These are phyloP conservation scores for Cercis canadensis DNA, from an alignment of 306 rosid genomes.

Conservation along the genomic window DNA sequence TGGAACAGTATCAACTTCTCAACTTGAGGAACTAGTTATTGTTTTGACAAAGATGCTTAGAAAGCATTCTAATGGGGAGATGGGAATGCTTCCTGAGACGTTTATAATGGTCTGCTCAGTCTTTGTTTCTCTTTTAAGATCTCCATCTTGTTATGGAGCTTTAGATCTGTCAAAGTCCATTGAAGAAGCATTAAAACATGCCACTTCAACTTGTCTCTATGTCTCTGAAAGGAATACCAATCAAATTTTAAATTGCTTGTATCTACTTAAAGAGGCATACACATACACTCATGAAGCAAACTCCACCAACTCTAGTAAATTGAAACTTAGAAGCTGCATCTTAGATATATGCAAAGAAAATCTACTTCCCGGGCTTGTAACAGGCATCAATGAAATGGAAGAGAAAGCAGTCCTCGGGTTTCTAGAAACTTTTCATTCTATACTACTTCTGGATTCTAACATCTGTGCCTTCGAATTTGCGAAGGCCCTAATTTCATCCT, in stretches of 20 bases:
- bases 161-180: slow-evolving; percentile 54
- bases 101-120: slow-evolving; percentile 67
- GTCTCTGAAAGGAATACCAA: slow-evolving; percentile 54
- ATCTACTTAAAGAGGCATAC: slow-evolving; percentile 84
- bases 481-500: slow-evolving; percentile 57
- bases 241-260: slow-evolving; percentile 70
- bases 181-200: slow-evolving; percentile 63
- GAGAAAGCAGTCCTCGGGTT: slow-evolving; percentile 77
- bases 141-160: slow-evolving; percentile 63
- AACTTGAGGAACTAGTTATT: slow-evolving; percentile 67
- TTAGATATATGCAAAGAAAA: slow-evolving; percentile 60
- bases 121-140: slow-evolving; percentile 69
- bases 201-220: slow-evolving; percentile 69
- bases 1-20: slow-evolving; percentile 73
- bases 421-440: slow-evolving; percentile 76
- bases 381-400: slow-evolving; percentile 64
- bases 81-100: slow-evolving; percentile 80
- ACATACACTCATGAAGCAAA: slow-evolving; percentile 59
- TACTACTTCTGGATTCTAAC: slow-evolving; percentile 63
- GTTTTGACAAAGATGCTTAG: slow-evolving; percentile 68
- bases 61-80: slow-evolving; percentile 70
- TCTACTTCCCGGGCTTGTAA: slow-evolving; percentile 81
- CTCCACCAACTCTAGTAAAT: slow-evolving; percentile 41
- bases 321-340: slow-evolving; percentile 54
- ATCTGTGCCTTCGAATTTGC: slow-evolving; percentile 56